phyloP scores from a whole-genome alignment of 2,329 filamentous ascomycete genomes.

The Peltaster fructicola region DNA sequence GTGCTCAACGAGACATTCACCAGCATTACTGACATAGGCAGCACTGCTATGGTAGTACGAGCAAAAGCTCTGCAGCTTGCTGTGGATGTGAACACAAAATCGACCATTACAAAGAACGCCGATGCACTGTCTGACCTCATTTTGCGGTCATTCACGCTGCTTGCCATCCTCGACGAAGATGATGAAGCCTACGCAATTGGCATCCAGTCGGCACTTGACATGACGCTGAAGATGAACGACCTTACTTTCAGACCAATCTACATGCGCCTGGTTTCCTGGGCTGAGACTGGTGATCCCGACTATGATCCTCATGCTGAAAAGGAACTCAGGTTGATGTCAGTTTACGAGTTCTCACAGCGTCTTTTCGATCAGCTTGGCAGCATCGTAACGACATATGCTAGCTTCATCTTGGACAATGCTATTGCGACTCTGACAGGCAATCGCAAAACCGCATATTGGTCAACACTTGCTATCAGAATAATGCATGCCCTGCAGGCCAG shows the following conservation, averaged over 20 bases:
- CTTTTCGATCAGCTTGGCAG: constrained; percentile 83
- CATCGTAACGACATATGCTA: constrained; percentile 82
- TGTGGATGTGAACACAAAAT: constrained; percentile 63
- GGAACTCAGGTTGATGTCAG: constrained; percentile 48
- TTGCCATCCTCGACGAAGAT: constrained; percentile 37
- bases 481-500: constrained; percentile 55
- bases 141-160: constrained; percentile 44
- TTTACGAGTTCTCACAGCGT: constrained; percentile 62
- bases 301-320: constrained; percentile 41
- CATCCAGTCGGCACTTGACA: constrained; percentile 60
- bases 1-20: too few species aligned
- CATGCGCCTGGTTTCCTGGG: constrained; percentile 69
- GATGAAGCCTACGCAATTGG: constrained; percentile 42
- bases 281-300: constrained; percentile 41
- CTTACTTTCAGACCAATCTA: constrained; percentile 86
- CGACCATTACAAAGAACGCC: constrained; percentile 58
- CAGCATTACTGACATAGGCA: too few species aligned
- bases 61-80: constrained; percentile 41
- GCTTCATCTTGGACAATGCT: constrained; percentile 63
- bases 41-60: too few species aligned
- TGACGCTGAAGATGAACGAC: constrained; percentile 95
- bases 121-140: constrained; percentile 46
- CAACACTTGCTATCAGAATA: constrained; percentile 49
- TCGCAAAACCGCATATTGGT: constrained; percentile 6
- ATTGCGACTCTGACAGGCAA: constrained; percentile 38